Base-by-base conservation (phyloP, 2,329 filamentous ascomycete species). In the Cercospora zeae-maydis region DNA sequence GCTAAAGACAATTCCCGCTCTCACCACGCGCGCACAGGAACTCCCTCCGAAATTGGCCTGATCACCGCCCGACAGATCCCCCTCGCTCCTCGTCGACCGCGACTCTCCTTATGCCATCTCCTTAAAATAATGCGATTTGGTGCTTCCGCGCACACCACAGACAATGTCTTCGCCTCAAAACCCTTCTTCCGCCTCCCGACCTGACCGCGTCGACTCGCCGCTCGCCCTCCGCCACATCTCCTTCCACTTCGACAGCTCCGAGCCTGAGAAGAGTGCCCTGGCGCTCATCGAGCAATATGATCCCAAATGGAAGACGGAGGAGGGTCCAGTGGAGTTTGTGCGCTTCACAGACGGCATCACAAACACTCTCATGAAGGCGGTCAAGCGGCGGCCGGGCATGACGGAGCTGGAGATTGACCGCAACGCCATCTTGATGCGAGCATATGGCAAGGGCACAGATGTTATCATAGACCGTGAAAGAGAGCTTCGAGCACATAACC, bases 341-440 rank as follows among this genome's bases (percentile, higher is more conserved):
- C 88, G 90, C 67, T 99, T 98, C 81, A 99, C 92, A 39, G 95
- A 99, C 73, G 95, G 95, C 74, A 99, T 98, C 79, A 99, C 95
- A 69, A 99, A 99, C 79, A 98, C 93, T 68, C 81, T 93, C 54
- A 82, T 92, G 67, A 93, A 93, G 76, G 87, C 88, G n/a, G 79
- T 90, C 73, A 91, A 91, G 75, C 84, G 82, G 69, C 82, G 82
- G 61, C 82, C 86, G 13, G 91, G 90, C 55, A 81, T 89, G 68
- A 88, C 90, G 56, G 85, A 89, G 71, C 86, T 92, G 58, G 84
- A 92, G 71, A 83, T 93, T 69, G 93, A 98, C 77, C 84, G 84
- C 65, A 91, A 96, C 68, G 90, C 95, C 34, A 86, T 98, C 69
- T 83, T 99, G 67, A 85, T 99, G 73, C 87, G 95, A 70, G 95